Conservation (phyloP, 2,329 filamentous ascomycete genomes). For the Fusarium sp. region DNA sequence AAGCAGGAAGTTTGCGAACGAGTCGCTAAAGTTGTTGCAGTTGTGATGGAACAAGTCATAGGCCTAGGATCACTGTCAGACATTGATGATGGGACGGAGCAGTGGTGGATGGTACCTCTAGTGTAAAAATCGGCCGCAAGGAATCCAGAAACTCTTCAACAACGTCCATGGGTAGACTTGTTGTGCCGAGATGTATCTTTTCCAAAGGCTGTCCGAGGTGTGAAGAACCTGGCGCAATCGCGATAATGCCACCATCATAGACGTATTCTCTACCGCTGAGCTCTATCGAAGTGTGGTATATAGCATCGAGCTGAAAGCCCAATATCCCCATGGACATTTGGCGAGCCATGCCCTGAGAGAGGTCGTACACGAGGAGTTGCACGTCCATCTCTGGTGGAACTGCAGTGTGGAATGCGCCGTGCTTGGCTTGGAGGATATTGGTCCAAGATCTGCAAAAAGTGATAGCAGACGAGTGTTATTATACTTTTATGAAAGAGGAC, state of each 20-base stretch:
- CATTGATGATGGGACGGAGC: neutral
- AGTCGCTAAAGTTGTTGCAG: slow-evolving; percentile 97
- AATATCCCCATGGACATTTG: slow-evolving; percentile 64
- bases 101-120: slow-evolving; percentile 62
- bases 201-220: slow-evolving; percentile 89
- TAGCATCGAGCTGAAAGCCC: slow-evolving; percentile 78
- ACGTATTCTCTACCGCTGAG: slow-evolving; percentile 87
- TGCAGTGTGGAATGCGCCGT: neutral
- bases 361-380: slow-evolving; percentile 79
- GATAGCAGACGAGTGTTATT: neutral
- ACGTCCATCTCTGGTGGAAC: slow-evolving; percentile 68
- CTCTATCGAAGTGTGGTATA: slow-evolving; percentile 94
- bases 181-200: slow-evolving; percentile 76
- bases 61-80: slow-evolving; percentile 59
- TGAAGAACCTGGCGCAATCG: slow-evolving; percentile 80
- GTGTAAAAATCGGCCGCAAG: slow-evolving; percentile 81
- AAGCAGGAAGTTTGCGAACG: slow-evolving; percentile 87
- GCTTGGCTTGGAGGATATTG: neutral
- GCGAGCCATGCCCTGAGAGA: slow-evolving; percentile 69
- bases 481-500: neutral
- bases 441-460: neutral
- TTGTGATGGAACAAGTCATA: slow-evolving; percentile 94
- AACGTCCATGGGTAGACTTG: slow-evolving; percentile 80
- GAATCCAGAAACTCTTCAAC: slow-evolving; percentile 90
- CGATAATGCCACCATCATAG: slow-evolving; percentile 88